A percentile compares a stretch with the other conserved stretches of the same genome.
phyloP scores from a whole-genome alignment of 2,329 filamentous ascomycete genomes.

The Botrytis elliptica region DNA sequence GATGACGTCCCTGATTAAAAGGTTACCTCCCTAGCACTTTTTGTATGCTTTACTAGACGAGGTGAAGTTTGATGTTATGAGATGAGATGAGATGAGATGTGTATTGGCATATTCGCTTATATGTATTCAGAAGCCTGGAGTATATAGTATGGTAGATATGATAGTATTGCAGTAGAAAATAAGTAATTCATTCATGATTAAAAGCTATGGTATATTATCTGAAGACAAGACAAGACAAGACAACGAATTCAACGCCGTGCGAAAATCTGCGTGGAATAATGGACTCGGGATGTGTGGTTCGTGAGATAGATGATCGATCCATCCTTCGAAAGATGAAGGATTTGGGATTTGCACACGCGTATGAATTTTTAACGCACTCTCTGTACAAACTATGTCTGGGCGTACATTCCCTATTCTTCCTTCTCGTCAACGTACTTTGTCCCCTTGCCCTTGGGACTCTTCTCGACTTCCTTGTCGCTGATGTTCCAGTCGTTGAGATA shows the following conservation, averaged over 20 bases:
- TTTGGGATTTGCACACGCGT: too few relatives aligned
- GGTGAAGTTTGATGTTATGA: neutral
- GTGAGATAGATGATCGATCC: neutral
- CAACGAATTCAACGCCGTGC: neutral
- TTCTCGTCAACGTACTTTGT: conserved; percentile 40
- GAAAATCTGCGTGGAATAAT: too few relatives aligned
- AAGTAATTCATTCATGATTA: neutral
- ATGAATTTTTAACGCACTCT: too few relatives aligned
- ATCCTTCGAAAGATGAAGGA: neutral
- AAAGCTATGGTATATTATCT: neutral
- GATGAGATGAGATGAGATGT: neutral
- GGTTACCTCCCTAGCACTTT: neutral
- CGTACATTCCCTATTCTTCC: conserved; percentile 24
- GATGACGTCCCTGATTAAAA: neutral
- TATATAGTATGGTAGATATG: neutral
- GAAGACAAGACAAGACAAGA: neutral
- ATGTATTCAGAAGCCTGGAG: neutral
- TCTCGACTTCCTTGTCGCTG: conserved; percentile 37
- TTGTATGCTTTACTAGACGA: neutral
- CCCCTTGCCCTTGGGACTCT: conserved; percentile 30
- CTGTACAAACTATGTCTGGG: too few relatives aligned
- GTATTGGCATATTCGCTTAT: neutral
- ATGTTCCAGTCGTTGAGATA: conserved; percentile 69
- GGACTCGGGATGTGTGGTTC: neutral
- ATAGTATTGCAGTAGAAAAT: neutral